Evolutionary conservation across 179 eudicot species (phyloP).

Genomic region (Silene vulgaris): DNA sequence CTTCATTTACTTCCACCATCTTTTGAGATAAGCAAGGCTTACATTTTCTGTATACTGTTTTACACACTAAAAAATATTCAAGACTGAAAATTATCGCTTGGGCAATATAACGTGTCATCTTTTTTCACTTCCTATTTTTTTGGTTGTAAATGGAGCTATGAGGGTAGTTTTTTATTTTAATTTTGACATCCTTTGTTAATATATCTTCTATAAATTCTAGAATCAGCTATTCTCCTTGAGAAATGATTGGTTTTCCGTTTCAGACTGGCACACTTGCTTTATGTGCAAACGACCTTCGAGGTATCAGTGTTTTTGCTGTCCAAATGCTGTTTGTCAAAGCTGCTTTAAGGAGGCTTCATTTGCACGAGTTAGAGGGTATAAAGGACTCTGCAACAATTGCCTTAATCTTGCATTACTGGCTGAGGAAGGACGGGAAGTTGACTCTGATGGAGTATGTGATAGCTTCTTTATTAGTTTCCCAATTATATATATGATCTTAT

Average conservation of each 20-base stretch:
- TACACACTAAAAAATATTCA: background rate
- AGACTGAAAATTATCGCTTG: background rate
- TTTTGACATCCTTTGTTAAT: background rate
- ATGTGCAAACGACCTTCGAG: slow-evolving; percentile 42
- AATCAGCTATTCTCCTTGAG: slow-evolving; percentile 10
- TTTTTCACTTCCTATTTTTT: too few relatives aligned
- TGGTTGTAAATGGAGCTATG: too few relatives aligned
- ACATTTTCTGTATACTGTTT: background rate
- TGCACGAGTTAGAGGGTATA: slow-evolving; percentile 38
- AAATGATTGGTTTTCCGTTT: slow-evolving; percentile 22
- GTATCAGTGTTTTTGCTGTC: slow-evolving; percentile 60
- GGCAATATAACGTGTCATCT: background rate
- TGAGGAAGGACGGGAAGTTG: slow-evolving; percentile 57
- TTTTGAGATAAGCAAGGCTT: too few relatives aligned
- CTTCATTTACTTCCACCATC: too few relatives aligned
- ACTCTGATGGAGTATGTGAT: slow-evolving; percentile 74
- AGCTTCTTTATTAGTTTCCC: slow-evolving; percentile 17
- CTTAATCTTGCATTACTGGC: slow-evolving; percentile 75
- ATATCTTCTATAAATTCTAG: background rate
- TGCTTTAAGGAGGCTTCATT: slow-evolving; percentile 44
- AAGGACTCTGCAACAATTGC: slow-evolving; percentile 75
- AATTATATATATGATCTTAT: background rate
- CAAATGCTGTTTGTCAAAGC: slow-evolving; percentile 54
- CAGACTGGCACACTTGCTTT: slow-evolving; percentile 70
- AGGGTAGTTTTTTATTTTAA: background rate